A percentile compares a stretch with the other conserved stretches of the same genome.
Conservation (phyloP, 805 yeast genomes). For the Yamadazyma laniorum region DNA sequence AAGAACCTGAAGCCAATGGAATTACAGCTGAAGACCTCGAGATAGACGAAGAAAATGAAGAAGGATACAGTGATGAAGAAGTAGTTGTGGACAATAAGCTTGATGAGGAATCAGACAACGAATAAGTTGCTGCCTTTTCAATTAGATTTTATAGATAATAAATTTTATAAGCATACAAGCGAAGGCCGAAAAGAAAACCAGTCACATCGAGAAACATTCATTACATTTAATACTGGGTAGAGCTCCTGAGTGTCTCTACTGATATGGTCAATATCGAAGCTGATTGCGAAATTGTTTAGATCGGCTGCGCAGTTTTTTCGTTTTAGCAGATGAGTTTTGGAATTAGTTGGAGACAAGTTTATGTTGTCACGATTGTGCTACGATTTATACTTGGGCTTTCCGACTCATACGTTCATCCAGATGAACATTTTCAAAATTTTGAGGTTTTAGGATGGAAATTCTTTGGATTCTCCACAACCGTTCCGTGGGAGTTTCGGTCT, state of each 20-base stretch:
- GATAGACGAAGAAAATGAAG: constrained; percentile 14
- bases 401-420: constrained; percentile 92
- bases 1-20: constrained; percentile 5
- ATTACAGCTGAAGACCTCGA: constrained; percentile 14
- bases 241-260: too few relatives aligned
- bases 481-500: constrained; percentile 82
- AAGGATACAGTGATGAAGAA: constrained; percentile 26
- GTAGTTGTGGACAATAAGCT: constrained; percentile 6
- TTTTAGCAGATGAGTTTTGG: constrained; percentile 1
- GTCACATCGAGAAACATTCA: too few relatives aligned
- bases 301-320: constrained; percentile 1
- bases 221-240: too few relatives aligned
- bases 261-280: too few relatives aligned
- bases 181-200: too few relatives aligned
- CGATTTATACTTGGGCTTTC: constrained; percentile 60
- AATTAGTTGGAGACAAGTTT: constrained; percentile 49
- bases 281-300: too few relatives aligned
- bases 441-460: constrained; percentile 59
- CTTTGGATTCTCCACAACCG: constrained; percentile 42
- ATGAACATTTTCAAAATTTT: constrained; percentile 92
- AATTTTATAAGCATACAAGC: too few relatives aligned
- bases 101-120: constrained; percentile 10
- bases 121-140: constrained; percentile 5
- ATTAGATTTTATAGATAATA: constrained; percentile 5
- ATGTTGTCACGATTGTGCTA: constrained; percentile 44